Percentiles rank a stretch among this genome's conserved stretches.
phyloP scores from a whole-genome alignment of 1,139 yeast species.

The Williopsis jadinii region DNA sequence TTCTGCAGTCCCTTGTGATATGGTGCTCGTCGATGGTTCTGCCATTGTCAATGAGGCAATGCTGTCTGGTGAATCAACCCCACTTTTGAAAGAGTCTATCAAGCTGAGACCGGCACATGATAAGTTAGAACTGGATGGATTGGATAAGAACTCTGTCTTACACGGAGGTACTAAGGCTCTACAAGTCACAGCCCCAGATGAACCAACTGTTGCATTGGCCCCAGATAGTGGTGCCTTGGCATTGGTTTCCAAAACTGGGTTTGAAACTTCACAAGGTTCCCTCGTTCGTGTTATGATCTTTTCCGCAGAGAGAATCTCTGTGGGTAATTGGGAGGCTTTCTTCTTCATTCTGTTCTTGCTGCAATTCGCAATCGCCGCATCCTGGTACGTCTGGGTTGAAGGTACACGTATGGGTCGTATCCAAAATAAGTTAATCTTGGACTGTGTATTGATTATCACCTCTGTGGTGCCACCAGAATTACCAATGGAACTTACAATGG shows the following conservation, averaged over 20 bases:
- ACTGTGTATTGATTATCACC: constrained; percentile 91
- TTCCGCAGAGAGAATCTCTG: constrained; percentile 94
- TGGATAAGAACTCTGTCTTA: constrained; percentile 82
- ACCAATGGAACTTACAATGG: constrained; percentile 99
- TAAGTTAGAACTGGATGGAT: constrained; percentile 61
- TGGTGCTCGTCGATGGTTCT: constrained; percentile 76
- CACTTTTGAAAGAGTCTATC: constrained; percentile 86
- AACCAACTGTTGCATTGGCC: constrained; percentile 44
- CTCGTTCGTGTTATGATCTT: constrained; percentile 96
- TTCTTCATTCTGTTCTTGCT: constrained; percentile 85
- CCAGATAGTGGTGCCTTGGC: constrained; percentile 96
- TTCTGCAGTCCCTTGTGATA: constrained; percentile 93
- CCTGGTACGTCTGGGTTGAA: constrained; percentile 98
- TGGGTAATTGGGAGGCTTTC: constrained; percentile 91
- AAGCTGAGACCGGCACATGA: constrained; percentile 75
- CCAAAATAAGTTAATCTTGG: constrained; percentile 87
- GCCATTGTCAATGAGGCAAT: constrained; percentile 96
- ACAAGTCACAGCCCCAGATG: constrained; percentile 73
- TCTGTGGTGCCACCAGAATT: constrained; percentile 99
- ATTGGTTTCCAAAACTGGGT: constrained; percentile 86
- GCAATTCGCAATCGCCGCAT: constrained; percentile 89
- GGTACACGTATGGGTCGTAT: constrained; percentile 95
- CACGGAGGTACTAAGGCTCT: constrained; percentile 97
- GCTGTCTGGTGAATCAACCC: constrained; percentile 98
- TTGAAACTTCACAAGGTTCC: constrained; percentile 97